Evolutionary conservation across 2,329 filamentous ascomycete species (phyloP), one percentile per base, ranked within the genome.

Genomic region (Apiospora marii): DNA sequence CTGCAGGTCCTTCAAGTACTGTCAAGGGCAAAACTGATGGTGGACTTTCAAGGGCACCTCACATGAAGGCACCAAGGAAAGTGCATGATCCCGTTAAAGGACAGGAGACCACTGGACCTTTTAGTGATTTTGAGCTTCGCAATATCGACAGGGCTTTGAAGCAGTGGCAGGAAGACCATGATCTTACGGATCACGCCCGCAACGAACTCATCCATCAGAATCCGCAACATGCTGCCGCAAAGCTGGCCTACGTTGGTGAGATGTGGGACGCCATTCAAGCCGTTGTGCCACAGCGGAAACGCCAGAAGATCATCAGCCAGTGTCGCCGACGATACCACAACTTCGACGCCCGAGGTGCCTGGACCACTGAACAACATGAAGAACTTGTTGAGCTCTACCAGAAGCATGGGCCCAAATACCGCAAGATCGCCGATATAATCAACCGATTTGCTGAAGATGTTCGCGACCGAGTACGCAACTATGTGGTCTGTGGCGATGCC

Each of bases 391-490:
- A 82, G 0, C 80, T 89, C 7, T 84, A 87, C 69, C 82, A 85
- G 3, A 74, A 81, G n/a, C 80, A 88, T 68, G 85, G 86, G 1
- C 86, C 84, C 22, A 88, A 90, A 73, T 95, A 92, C 91, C 86
- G 86, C 14, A 75, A 85, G 41, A 92, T 95, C 74, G 89, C 87
- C 0, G 83, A 85, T n/a, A 75, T 89, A 30, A 87, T 93, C 74
- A 91, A 91, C 74, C 90, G 93, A 7, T 87, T 90, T 51, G 85
- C 88, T 0, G 88, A 90, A 73, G 92, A 94, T 78, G 86, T 91
- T 70, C 88, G 92, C 69, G 92, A 94, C 79, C 90, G 92, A 4
- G 93, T 91, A 84, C 87, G 91, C 51, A 92, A 94, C 76, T 91
- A 92, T 76, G 82, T 93, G 30, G 83, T 91, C 67, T 91, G 89